A percentile compares a stretch with the other conserved stretches of the same genome.
phyloP scores from a whole-genome alignment of 768 basidiomycete species.

The Sistotremastrum suecicum region DNA sequence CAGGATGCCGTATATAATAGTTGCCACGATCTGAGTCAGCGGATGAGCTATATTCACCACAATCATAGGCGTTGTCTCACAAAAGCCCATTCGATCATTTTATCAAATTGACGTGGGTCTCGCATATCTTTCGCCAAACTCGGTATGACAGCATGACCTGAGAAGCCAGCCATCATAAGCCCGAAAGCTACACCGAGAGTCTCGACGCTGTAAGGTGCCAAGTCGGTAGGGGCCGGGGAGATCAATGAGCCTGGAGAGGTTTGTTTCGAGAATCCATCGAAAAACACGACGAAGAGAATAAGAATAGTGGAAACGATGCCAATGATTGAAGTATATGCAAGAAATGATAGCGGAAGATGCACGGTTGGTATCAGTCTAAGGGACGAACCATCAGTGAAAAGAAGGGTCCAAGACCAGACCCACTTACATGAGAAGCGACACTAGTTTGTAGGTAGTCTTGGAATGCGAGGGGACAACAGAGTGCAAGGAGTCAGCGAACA shows the following conservation, averaged over 20 bases:
- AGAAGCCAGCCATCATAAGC: constrained; percentile 86
- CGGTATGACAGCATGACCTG: constrained; percentile 87
- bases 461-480: constrained; percentile 55
- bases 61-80: constrained; percentile 25
- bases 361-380: constrained; percentile 68
- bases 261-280: constrained; percentile 67
- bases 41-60: not conserved
- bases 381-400: constrained; percentile 1
- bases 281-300: constrained; percentile 61
- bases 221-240: constrained; percentile 53
- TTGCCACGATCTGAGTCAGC: constrained; percentile 38
- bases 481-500: constrained; percentile 80
- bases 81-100: constrained; percentile 79
- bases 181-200: constrained; percentile 75
- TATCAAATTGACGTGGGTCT: constrained; percentile 65
- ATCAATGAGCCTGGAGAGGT: constrained; percentile 71
- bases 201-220: constrained; percentile 34
- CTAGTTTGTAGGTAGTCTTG: constrained; percentile 57
- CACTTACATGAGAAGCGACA: constrained; percentile 56
- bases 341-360: constrained; percentile 70
- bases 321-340: constrained; percentile 81
- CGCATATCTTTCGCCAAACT: constrained; percentile 82
- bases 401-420: not conserved
- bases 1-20: constrained; percentile 41
- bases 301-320: constrained; percentile 69